These are phyloP conservation scores for Globisporangium splendens DNA, from an alignment of 352 stramenopile genomes.

Conservation along the genomic window DNA sequence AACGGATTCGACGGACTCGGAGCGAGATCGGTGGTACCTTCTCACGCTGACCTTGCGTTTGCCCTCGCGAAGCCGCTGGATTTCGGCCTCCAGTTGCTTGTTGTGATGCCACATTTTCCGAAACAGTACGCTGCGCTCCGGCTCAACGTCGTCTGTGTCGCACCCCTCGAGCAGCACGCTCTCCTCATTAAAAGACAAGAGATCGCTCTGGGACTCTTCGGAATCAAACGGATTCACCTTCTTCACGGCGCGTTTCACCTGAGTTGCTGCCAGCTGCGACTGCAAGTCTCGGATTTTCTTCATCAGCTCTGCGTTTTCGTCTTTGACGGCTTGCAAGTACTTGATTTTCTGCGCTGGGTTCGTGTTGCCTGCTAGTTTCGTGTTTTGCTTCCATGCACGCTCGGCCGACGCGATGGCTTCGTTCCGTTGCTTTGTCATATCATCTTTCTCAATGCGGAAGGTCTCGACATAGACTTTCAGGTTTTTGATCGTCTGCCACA, in stretches of 20 bases:
- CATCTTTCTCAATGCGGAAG: slow-evolving; percentile 47
- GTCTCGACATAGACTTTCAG: slow-evolving; percentile 60
- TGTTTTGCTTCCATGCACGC: slow-evolving; percentile 52
- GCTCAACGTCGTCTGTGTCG: slow-evolving; percentile 22
- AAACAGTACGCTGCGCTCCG: slow-evolving; percentile 39
- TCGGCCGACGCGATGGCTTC: slow-evolving; percentile 53
- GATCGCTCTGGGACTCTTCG: slow-evolving; percentile 13
- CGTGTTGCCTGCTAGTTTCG: slow-evolving; percentile 48
- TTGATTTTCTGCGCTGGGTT: slow-evolving; percentile 74
- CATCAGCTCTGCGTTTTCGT: slow-evolving; percentile 51
- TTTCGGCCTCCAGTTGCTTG: slow-evolving; percentile 43
- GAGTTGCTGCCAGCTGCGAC: slow-evolving; percentile 27
- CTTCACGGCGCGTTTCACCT: slow-evolving; percentile 11
- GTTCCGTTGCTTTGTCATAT: slow-evolving; percentile 48
- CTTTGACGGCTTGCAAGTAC: slow-evolving; percentile 68
- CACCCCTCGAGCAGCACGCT: slow-evolving; percentile 18
- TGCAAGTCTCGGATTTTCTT: slow-evolving; percentile 59
- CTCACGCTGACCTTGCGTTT: slow-evolving; percentile 16
- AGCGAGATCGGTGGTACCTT: background rate
- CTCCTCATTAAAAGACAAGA: slow-evolving; percentile 16
- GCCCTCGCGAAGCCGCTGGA: slow-evolving; percentile 40
- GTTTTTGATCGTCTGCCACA: slow-evolving; percentile 64
- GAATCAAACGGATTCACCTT: slow-evolving; percentile 2
- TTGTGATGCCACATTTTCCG: slow-evolving; percentile 46
- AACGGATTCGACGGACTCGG: background rate